phyloP scores from a whole-genome alignment of 345 rosid genomes.

The Aquilaria sinensis region DNA sequence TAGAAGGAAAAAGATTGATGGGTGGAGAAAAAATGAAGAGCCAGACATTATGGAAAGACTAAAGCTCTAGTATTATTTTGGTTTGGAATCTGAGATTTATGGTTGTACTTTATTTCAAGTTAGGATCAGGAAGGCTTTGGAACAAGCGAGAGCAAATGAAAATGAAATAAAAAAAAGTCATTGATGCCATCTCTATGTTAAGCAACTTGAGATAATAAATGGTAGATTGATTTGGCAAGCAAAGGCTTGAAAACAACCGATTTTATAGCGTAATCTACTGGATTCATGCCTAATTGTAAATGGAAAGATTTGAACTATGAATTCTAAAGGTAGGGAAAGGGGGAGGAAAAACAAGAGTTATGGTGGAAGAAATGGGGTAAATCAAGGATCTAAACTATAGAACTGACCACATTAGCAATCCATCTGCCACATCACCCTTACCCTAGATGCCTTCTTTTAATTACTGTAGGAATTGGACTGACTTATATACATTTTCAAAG shows the following conservation, averaged over 20 bases:
- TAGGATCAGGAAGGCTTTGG: constrained; percentile 35
- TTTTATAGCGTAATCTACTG: constrained; percentile 10
- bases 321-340: not conserved
- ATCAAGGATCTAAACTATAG: no score
- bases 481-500: no score
- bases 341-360: constrained; percentile 25
- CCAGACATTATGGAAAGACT: not conserved
- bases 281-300: constrained; percentile 20
- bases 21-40: constrained; percentile 12
- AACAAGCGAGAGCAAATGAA: constrained; percentile 57
- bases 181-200: constrained; percentile 32
- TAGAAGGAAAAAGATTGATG: constrained; percentile 19
- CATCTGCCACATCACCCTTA: no score
- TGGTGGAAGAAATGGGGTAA: constrained; percentile 10
- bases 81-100: constrained; percentile 25
- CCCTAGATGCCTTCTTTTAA: no score
- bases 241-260: constrained; percentile 32
- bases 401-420: no score
- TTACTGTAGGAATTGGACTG: no score
- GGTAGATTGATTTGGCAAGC: constrained; percentile 55
- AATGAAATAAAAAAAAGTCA: constrained; percentile 55
- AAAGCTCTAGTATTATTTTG: constrained; percentile 4
- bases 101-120: no score
- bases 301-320: constrained; percentile 9
- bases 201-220: constrained; percentile 21